Evolutionary conservation across 139 green algal genomes (phyloP).

Genomic region (Yamagishiella unicocca): DNA sequence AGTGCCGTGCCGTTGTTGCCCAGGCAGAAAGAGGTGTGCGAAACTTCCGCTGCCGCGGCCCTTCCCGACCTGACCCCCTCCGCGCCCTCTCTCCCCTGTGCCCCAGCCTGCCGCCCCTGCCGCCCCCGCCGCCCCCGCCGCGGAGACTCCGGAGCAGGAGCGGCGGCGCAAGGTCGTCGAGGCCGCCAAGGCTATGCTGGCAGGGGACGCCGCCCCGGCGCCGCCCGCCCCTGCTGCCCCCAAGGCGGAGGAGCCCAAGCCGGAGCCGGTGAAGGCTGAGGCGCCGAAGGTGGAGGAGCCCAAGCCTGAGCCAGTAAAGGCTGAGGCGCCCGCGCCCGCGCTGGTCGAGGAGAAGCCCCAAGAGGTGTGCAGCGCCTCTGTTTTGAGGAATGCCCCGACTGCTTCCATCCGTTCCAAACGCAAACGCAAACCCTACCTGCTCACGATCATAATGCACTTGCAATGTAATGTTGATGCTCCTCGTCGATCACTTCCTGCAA

Average conservation of each 20-base stretch:
- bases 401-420: no score
- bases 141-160: not conserved
- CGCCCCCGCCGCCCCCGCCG: not conserved
- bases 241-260: constrained; percentile 14
- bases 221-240: not conserved
- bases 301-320: constrained; percentile 4
- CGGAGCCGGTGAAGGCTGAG: constrained; percentile 18
- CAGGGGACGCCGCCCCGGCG: not conserved
- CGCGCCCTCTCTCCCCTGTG: not conserved
- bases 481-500: no score
- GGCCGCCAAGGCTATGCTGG: constrained; percentile 16
- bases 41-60: no score
- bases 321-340: not conserved
- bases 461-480: no score
- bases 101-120: not conserved
- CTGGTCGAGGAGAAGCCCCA: no score
- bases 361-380: no score
- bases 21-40: no score
- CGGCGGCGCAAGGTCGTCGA: constrained; percentile 6
- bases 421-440: no score
- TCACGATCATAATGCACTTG: no score
- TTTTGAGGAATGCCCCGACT: no score
- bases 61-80: not conserved
- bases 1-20: no score
- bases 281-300: constrained; percentile 17